A percentile compares a stretch with the other conserved stretches of the same genome.
These are phyloP conservation scores for Stemphylium lycopersici DNA, from an alignment of 2,329 filamentous ascomycete genomes.

Conservation along the genomic window DNA sequence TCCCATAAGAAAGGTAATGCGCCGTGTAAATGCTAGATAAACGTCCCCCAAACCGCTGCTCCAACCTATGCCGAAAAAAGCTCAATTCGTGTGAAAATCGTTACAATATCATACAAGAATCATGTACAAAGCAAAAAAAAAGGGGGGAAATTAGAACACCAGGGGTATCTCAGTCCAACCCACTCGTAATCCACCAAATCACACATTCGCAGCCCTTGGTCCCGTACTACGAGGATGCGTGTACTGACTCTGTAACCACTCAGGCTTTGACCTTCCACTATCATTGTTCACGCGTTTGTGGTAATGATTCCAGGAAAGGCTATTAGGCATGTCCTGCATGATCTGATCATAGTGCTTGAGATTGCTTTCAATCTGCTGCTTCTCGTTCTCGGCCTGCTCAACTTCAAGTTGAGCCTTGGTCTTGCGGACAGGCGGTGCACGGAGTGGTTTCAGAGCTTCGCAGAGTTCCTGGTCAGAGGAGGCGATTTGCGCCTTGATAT, in stretches of 20 bases:
- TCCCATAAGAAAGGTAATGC: too few species aligned
- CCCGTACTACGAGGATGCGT: neutral
- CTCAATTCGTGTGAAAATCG: neutral
- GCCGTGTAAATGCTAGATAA: too few species aligned
- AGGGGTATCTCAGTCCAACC: too few species aligned
- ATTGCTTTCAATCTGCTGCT: neutral
- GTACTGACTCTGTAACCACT: neutral
- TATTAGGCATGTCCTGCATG: neutral
- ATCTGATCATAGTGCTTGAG: neutral
- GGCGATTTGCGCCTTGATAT: constrained; percentile 85
- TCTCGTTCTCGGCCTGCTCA: neutral
- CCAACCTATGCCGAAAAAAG: too few species aligned
- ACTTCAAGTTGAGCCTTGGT: neutral
- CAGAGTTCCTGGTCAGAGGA: constrained; percentile 74
- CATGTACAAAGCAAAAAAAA: neutral
- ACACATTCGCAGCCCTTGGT: neutral
- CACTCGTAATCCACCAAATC: too few species aligned
- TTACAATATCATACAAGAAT: neutral
- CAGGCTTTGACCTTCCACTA: neutral
- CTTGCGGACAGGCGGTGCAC: constrained; percentile 7
- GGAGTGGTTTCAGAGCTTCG: constrained; percentile 66
- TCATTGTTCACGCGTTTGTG: neutral
- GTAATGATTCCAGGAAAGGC: neutral
- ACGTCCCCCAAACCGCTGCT: too few species aligned
- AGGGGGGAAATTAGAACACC: too few species aligned